Conservation (phyloP, 2,329 filamentous ascomycete genomes). For the Calonectria crousiana region DNA sequence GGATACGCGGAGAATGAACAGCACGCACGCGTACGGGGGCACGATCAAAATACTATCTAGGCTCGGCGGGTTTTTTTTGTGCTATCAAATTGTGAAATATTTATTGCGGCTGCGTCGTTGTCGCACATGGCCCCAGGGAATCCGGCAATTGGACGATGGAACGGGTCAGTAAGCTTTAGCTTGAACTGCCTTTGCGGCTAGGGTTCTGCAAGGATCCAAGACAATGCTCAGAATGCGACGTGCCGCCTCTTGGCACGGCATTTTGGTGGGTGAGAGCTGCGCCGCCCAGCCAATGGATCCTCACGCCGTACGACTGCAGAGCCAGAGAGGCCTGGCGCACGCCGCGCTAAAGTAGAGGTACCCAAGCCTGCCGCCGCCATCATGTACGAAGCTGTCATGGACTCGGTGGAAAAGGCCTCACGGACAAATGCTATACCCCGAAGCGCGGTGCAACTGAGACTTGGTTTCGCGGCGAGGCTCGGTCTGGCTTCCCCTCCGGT, state of each 20-base stretch:
- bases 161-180: background rate
- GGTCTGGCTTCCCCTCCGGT: background rate
- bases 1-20: background rate
- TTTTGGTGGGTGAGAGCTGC: background rate
- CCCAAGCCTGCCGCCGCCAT: background rate
- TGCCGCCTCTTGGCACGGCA: slow-evolving; percentile 1
- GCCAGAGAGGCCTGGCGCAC: background rate
- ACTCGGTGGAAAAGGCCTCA: background rate
- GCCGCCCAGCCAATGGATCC: background rate
- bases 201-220: background rate
- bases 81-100: background rate
- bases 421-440: no score
- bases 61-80: background rate
- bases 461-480: background rate
- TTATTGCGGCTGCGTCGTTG: background rate
- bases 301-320: background rate
- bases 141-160: background rate
- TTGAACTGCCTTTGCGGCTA: background rate
- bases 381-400: background rate
- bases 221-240: background rate
- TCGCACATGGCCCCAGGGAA: background rate
- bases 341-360: background rate
- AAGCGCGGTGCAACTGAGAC: background rate
- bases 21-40: background rate
- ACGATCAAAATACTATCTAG: background rate